Evolutionary conservation across 345 rosid genomes (phyloP), one percentile per base, ranked within the genome.

Genomic region (Noccaea caerulescens): DNA sequence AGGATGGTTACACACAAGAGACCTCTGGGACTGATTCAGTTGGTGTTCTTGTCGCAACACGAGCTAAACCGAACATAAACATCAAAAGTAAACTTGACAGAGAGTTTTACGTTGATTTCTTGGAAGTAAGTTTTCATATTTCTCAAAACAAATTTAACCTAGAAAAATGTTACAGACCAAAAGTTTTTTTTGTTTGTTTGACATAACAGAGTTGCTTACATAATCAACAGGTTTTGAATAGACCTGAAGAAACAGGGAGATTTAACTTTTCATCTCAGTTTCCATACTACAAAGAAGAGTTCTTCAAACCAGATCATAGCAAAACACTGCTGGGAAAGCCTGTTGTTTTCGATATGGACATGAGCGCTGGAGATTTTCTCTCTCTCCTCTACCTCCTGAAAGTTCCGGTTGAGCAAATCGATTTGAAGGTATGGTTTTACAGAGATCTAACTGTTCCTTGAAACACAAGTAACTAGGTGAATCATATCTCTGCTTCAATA

Each of bases 321-420:
- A 76, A 57, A 58, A 78, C 60, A 46, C 83, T 13, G 53, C 80
- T 81, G 0, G 97, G 98, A 14, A 90, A 87, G 80, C 90, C 97
- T 8, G 78, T 93, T 34, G 69, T 93, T 58, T 88, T 91, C 11
- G 98, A 93, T 75, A 93, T 87, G 94, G 98, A 93, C 63, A 93
- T 93, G 98, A 93, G 98, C 53, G 80, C 84, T n/a, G 97, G 98
- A 76, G 98, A 93, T 82, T 89, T 93, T 69, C 73, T 93, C 1
- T 80, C 97, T 49, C 85, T 93, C 5, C 80, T 93, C 58, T 91
- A 85, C 72, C 96, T 93, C 45, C 91, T 93, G 1, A 93, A 93
- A 84, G 85, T 83, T 37, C 94, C 96, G 3, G 81, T 81, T 45
- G 89, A 90, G 73, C 72, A 73, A 27, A 83, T 93, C 62, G 72